A percentile compares a stretch with the other conserved stretches of the same genome.
phyloP scores from a whole-genome alignment of 208 protist species.

The Trypanosoma melophagium region DNA sequence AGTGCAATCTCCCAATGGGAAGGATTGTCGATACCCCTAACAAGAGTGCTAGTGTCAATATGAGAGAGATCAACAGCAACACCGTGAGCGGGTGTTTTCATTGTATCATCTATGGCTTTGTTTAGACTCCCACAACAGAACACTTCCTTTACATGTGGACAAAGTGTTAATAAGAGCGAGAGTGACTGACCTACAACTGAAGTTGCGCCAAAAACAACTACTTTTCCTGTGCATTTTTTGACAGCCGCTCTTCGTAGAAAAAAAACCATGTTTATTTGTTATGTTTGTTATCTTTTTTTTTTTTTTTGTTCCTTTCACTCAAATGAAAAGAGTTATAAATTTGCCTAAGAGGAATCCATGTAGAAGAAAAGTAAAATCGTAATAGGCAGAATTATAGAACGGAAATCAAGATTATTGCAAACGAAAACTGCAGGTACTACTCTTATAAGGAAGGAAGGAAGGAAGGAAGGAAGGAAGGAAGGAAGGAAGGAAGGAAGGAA shows the following conservation, averaged over 20 bases:
- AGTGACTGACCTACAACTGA: slow-evolving; percentile 93
- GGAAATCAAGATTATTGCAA: slow-evolving; percentile 15
- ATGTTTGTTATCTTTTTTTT: not conserved
- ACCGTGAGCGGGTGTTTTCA: slow-evolving; percentile 38
- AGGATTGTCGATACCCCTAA: slow-evolving; percentile 35
- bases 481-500: not conserved
- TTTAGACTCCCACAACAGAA: slow-evolving; percentile 68
- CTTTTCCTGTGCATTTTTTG: slow-evolving; percentile 42
- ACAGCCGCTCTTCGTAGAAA: slow-evolving; percentile 37
- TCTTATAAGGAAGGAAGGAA: not conserved
- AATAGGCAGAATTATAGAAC: slow-evolving; percentile 11
- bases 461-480: not conserved
- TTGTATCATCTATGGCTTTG: slow-evolving; percentile 14
- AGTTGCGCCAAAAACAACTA: slow-evolving; percentile 91
- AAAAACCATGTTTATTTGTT: slow-evolving; percentile 9
- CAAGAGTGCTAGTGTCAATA: slow-evolving; percentile 58
- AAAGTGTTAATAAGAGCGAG: slow-evolving; percentile 89
- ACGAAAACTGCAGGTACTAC: not conserved
- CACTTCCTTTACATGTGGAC: slow-evolving; percentile 73
- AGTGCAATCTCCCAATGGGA: slow-evolving; percentile 64
- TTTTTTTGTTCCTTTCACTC: not conserved
- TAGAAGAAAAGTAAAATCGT: not conserved
- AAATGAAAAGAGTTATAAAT: no score
- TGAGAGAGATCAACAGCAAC: slow-evolving; percentile 79
- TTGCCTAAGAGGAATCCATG: not conserved